Conservation (phyloP, 2,329 filamentous ascomycete species). For the Lojkania enalia region DNA sequence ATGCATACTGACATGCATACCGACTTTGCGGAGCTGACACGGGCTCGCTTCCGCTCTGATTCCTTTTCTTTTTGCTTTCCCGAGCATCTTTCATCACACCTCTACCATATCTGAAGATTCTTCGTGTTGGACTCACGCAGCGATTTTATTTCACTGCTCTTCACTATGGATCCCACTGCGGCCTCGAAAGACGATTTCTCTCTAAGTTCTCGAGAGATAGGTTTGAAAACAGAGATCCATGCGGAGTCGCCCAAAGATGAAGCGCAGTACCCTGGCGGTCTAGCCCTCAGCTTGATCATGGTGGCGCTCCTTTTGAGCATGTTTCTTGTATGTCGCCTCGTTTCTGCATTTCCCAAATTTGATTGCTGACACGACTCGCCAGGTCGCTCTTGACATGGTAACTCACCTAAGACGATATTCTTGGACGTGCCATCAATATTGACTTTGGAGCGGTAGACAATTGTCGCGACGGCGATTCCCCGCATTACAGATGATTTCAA, state of each 20-base stretch:
- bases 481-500: slow-evolving; percentile 31
- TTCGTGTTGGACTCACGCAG: no score
- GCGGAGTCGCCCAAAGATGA: no score
- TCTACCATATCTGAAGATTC: no score
- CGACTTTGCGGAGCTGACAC: neutral
- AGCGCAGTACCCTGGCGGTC: neutral
- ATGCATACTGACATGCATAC: neutral
- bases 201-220: no score
- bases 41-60: neutral
- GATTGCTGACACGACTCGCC: neutral
- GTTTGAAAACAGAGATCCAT: no score
- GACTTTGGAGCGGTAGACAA: slow-evolving; percentile 14
- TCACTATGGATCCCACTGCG: no score
- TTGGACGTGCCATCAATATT: slow-evolving; percentile 1
- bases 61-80: neutral
- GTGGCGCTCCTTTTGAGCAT: slow-evolving; percentile 18
- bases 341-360: neutral
- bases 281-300: slow-evolving; percentile 9
- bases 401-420: neutral
- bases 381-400: slow-evolving; percentile 2
- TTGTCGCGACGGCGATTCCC: slow-evolving; percentile 32
- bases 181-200: no score
- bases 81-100: no score
- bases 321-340: slow-evolving; percentile 2
- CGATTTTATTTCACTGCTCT: no score